Conservation (phyloP, 306 rosid species). For the Vigna mungo region DNA sequence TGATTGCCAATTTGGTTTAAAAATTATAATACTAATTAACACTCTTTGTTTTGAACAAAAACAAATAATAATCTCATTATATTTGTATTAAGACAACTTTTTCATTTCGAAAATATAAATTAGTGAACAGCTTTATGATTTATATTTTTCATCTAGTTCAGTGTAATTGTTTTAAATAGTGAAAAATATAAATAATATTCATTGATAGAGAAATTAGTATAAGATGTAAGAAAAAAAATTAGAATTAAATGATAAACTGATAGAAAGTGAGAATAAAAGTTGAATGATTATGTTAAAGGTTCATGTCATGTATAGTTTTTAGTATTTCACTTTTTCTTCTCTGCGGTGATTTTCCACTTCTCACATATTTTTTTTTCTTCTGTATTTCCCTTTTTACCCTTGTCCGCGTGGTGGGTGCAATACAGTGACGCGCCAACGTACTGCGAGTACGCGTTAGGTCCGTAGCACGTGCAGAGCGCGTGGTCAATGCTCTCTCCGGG, state of each 20-base stretch:
- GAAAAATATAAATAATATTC: too few species aligned
- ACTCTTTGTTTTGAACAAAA: too few species aligned
- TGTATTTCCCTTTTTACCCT: constrained; percentile 9
- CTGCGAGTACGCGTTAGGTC: constrained; percentile 39
- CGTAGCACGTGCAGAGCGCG: constrained; percentile 48
- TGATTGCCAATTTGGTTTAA: too few species aligned
- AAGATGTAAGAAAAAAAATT: too few species aligned
- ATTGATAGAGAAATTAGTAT: too few species aligned
- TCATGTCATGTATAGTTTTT: neutral
- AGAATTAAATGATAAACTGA: too few species aligned
- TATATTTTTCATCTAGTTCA: too few species aligned
- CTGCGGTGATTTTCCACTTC: constrained; percentile 51
- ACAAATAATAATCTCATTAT: too few species aligned
- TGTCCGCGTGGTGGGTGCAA: constrained; percentile 35
- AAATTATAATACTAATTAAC: too few species aligned
- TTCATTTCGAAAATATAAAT: too few species aligned
- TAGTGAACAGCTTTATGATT: too few species aligned
- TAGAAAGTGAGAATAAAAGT: neutral
- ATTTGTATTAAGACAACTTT: neutral
- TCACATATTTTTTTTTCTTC: neutral
- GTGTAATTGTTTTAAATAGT: too few species aligned
- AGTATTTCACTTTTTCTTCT: constrained; percentile 1
- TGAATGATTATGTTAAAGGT: constrained; percentile 18
- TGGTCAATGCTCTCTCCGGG: constrained; percentile 44
- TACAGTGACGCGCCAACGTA: constrained; percentile 45